Conservation (phyloP, 768 basidiomycete species). For the Cystobasidium onofrii region DNA sequence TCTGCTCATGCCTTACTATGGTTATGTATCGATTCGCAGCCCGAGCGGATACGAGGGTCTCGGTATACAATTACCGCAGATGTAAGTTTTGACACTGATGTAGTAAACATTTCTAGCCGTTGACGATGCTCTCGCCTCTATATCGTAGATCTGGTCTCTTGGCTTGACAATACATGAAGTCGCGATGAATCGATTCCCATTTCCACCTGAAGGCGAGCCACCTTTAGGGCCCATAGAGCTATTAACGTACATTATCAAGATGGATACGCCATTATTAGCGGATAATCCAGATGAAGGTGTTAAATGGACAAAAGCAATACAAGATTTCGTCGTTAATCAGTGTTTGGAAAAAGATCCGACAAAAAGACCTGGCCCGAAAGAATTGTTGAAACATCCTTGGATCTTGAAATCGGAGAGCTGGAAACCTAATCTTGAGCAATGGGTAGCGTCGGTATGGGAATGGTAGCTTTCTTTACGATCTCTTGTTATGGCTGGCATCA, state of each 20-base stretch:
- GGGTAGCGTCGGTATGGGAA: conserved; percentile 32
- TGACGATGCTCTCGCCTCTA: conserved; percentile 45
- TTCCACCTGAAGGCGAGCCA: conserved; percentile 55
- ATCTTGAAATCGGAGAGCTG: conserved; percentile 29
- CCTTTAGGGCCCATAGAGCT: conserved; percentile 90
- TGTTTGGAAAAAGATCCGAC: conserved; percentile 35
- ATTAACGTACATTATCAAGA: conserved; percentile 75
- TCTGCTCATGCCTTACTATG: not conserved
- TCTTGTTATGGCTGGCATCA: too few relatives aligned
- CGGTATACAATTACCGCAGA: conserved; percentile 57
- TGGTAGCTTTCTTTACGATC: not conserved
- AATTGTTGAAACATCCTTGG: conserved; percentile 31
- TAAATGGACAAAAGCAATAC: conserved; percentile 41
- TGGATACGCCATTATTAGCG: conserved; percentile 52
- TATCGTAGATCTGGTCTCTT: conserved; percentile 93
- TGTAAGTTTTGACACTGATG: conserved; percentile 49
- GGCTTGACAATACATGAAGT: conserved; percentile 91
- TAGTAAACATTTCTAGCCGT: too few relatives aligned
- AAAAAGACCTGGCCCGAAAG: conserved; percentile 22
- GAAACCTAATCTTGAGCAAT: conserved; percentile 21
- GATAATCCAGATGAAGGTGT: conserved; percentile 38
- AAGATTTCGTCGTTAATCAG: conserved; percentile 39
- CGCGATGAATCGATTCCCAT: conserved; percentile 88
- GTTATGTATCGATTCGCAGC: conserved; percentile 51
- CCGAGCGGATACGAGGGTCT: conserved; percentile 84